A percentile compares a stretch with the other conserved stretches of the same genome.
phyloP scores from a whole-genome alignment of 169 alveolate species.

The Plasmodium coatneyi region DNA sequence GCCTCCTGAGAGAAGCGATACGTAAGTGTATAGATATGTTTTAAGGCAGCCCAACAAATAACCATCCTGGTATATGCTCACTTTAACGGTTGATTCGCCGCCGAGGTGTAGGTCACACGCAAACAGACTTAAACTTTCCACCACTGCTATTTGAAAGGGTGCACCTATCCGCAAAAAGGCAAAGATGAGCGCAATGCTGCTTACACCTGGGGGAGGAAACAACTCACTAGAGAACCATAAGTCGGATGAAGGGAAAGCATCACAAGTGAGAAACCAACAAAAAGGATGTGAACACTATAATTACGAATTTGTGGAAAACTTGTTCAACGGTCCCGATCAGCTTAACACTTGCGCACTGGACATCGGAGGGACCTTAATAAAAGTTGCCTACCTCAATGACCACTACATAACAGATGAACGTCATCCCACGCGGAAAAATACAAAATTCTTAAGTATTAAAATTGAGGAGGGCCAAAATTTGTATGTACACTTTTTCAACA shows the following conservation, averaged over 20 bases:
- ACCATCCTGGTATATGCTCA: no score
- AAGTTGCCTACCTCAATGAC: constrained; percentile 77
- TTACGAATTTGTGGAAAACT: background rate
- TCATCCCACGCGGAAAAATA: background rate
- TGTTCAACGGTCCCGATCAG: background rate
- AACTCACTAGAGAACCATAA: background rate
- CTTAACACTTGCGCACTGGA: constrained; percentile 77
- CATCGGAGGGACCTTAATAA: constrained; percentile 88
- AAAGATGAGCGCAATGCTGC: background rate
- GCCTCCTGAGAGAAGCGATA: background rate
- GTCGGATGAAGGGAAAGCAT: background rate
- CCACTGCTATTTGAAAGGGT: background rate
- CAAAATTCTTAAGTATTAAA: background rate
- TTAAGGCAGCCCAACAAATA: background rate
- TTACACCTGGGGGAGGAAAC: background rate
- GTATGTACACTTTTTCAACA: constrained; percentile 12
- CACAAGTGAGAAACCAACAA: background rate
- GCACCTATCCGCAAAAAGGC: background rate
- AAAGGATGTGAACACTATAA: background rate
- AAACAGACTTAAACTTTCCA: background rate
- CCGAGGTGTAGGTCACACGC: background rate
- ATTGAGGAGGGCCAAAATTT: constrained; percentile 1
- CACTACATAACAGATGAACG: constrained; percentile 1
- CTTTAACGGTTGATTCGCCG: background rate
- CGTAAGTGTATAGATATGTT: background rate